Base-by-base conservation (phyloP, 2,329 filamentous ascomycete genomes). In the Exophiala sp. region DNA sequence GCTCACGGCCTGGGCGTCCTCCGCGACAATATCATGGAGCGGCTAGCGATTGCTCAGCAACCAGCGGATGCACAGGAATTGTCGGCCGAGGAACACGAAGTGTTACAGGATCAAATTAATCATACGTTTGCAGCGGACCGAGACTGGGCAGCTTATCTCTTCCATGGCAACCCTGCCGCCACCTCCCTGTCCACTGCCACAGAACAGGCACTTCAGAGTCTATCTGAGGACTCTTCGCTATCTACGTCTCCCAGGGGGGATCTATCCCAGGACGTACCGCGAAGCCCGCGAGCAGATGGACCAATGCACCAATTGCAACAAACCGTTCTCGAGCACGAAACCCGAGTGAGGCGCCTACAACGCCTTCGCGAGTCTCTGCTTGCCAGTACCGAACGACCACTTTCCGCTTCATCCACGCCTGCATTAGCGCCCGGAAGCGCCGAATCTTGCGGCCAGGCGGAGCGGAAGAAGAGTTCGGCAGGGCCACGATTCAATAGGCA, bases 401-500 rank as follows among this genome's bases (percentile, higher is more conserved):
- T 7, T 16, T 19, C 7, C 14, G 8, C 34, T 5, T 6, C 14
- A 11, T 18, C 14, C 11, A 19, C 14, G 14, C 7, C 13, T n/a
- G 9, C 10, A 34, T n/a, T n/a, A 13, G 30, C 30, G 10, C 30
- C 30, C 6, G 11, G 10, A n/a, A n/a, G 11, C 6, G 30, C 30
- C 14, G 13, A n/a, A 34, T 10, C 24, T 27, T 13, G 6, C 10
- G 30, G 14, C 10, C 5, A 8, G 7, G 19, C 14, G 19, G 34
- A 18, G 5, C 38, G 41, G 14, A 24, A n/a, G 8, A n/a, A 48
- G 18, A 13, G 2, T 16, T 18, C 34, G 5, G 16, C n/a, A 7
- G 34, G 34, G 19, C 14, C 34, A n/a, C 46, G 47, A 13, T 56
- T 56, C 29, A 39, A 46, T 21, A 50, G 29, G 45, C 53, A 56